Conservation (phyloP, 2,329 filamentous ascomycete species). For the Epichloe amarillans region DNA sequence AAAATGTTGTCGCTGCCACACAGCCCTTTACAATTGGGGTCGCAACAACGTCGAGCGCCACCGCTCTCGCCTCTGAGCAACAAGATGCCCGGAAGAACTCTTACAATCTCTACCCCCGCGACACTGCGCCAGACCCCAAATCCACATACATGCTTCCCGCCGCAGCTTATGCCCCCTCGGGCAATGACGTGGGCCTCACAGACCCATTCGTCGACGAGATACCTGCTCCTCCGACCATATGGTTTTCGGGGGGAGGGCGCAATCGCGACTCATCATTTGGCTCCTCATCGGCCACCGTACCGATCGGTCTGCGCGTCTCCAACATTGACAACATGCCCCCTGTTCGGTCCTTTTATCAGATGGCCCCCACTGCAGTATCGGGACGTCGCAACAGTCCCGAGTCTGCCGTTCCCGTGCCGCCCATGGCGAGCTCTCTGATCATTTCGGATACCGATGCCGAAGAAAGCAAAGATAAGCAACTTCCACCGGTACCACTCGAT, state of each 20-base stretch:
- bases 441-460: background rate
- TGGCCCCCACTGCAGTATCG: background rate
- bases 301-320: conserved; percentile 57
- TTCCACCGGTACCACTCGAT: conserved; percentile 23
- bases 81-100: background rate
- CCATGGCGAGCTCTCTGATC: background rate
- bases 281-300: conserved; percentile 57
- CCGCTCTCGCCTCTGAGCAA: background rate
- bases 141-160: conserved; percentile 27
- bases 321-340: conserved; percentile 37
- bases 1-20: background rate
- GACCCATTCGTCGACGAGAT: conserved; percentile 8
- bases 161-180: conserved; percentile 4
- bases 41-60: background rate
- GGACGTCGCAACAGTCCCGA: background rate
- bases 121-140: conserved; percentile 7
- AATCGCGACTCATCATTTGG: conserved; percentile 46
- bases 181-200: background rate
- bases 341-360: conserved; percentile 9
- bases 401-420: background rate
- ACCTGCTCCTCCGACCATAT: conserved; percentile 31
- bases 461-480: background rate
- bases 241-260: conserved; percentile 22
- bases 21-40: background rate
- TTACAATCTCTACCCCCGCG: conserved; percentile 10